A percentile compares a stretch with the other conserved stretches of the same genome.
phyloP scores from a whole-genome alignment of 371 early-diverging fungal genomes.

The Mucor velutinosus region DNA sequence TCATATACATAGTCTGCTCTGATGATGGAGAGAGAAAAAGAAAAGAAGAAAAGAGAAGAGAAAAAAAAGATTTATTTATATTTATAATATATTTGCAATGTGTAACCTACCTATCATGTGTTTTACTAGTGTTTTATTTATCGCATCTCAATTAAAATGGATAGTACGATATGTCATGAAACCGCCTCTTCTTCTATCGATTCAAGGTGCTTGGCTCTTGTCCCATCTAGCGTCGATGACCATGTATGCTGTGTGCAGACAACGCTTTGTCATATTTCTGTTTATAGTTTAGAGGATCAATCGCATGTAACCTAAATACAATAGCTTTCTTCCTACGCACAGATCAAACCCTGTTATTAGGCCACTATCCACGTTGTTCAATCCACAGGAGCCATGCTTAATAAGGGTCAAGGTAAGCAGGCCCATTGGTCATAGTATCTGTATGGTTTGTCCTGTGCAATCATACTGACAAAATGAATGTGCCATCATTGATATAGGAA shows the following conservation, averaged over 20 bases:
- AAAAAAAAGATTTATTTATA: neutral
- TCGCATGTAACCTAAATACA: neutral
- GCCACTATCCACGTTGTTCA: neutral
- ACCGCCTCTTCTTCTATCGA: neutral
- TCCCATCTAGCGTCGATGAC: neutral
- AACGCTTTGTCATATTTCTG: neutral
- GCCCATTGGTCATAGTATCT: too few relatives aligned
- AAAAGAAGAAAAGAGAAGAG: neutral
- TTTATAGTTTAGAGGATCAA: neutral
- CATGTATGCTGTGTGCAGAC: neutral
- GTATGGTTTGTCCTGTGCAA: too few relatives aligned
- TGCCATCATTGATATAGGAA: too few relatives aligned
- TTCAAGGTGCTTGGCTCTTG: neutral
- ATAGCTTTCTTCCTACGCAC: neutral
- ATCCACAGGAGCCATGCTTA: neutral
- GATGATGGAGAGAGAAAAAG: neutral
- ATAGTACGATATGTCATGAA: neutral
- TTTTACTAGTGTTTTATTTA: neutral
- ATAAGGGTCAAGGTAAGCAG: neutral
- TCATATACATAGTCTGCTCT: neutral
- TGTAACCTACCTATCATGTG: neutral
- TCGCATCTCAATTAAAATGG: neutral
- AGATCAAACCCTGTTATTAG: neutral
- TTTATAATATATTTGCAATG: neutral
- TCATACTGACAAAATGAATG: too few relatives aligned